Conservation (phyloP, 2,329 filamentous ascomycete genomes). For the Diaporthe caulivora region DNA sequence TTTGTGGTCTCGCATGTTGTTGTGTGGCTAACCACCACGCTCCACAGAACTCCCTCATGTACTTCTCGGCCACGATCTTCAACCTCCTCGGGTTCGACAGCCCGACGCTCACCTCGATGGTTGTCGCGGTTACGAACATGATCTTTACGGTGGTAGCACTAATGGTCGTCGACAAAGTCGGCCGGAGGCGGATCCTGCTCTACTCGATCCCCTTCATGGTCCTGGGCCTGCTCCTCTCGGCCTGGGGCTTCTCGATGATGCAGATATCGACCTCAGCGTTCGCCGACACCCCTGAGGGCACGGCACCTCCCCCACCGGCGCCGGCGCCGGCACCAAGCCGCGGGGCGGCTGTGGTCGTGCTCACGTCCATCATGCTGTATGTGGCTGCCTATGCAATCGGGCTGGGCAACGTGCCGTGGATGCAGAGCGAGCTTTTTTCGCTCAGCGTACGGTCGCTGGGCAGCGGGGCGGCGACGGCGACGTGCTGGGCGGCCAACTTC, state of each 20-base stretch:
- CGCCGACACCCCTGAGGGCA: slow-evolving; percentile 21
- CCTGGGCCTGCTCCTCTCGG: slow-evolving; percentile 76
- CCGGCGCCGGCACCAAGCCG: slow-evolving; percentile 40
- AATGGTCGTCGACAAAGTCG: slow-evolving; percentile 81
- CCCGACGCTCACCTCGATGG: slow-evolving; percentile 83
- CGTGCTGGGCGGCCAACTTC: slow-evolving; percentile 91
- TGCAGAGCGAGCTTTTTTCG: slow-evolving; percentile 93
- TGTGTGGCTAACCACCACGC: slow-evolving; percentile 24
- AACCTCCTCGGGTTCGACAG: slow-evolving; percentile 81
- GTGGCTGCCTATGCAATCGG: slow-evolving; percentile 89
- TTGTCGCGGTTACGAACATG: slow-evolving; percentile 85
- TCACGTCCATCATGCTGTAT: slow-evolving; percentile 83
- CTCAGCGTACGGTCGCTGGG: slow-evolving; percentile 79
- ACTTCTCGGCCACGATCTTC: slow-evolving; percentile 88
- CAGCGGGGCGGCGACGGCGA: slow-evolving; percentile 80
- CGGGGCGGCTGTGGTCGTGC: slow-evolving; percentile 68
- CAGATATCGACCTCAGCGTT: slow-evolving; percentile 52
- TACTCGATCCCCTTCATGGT: slow-evolving; percentile 89
- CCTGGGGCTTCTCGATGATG: slow-evolving; percentile 78
- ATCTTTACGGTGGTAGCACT: slow-evolving; percentile 82
- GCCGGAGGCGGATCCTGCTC: slow-evolving; percentile 83
- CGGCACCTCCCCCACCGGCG: slow-evolving; percentile 40
- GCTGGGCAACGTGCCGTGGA: slow-evolving; percentile 94
- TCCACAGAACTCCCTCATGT: slow-evolving; percentile 85
- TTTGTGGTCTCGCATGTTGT: not conserved